Evolutionary conservation across 2,329 filamentous ascomycete species (phyloP).

Genomic region (Pyrenochaeta sp.): DNA sequence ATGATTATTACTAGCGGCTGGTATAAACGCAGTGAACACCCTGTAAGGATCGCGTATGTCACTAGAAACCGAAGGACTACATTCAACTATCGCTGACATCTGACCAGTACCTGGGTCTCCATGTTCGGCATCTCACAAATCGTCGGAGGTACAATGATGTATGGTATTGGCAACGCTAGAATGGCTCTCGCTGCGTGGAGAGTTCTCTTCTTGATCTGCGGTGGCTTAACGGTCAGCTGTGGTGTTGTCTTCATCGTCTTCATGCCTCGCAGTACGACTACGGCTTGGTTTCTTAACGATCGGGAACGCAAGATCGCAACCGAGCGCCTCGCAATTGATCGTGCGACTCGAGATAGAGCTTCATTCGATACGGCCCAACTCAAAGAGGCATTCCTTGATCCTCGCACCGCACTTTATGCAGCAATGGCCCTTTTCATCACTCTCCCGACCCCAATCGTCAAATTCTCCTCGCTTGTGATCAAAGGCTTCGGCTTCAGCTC

Average conservation of each 20-base stretch:
- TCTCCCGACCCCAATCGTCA: constrained; percentile 55
- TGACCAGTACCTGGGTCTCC: constrained; percentile 51
- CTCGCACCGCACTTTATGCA: constrained; percentile 56
- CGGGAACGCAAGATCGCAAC: constrained; percentile 54
- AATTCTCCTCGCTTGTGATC: constrained; percentile 61
- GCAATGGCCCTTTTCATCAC: constrained; percentile 58
- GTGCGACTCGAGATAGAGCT: constrained; percentile 53
- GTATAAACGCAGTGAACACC: constrained; percentile 38
- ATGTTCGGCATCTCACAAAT: constrained; percentile 59
- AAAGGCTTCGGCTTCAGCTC: constrained; percentile 37
- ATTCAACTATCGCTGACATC: background rate
- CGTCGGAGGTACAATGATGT: constrained; percentile 58
- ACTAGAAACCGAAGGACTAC: background rate
- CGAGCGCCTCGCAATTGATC: constrained; percentile 46
- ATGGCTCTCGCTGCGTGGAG: constrained; percentile 56
- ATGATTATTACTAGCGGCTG: constrained; percentile 54
- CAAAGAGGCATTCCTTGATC: constrained; percentile 53
- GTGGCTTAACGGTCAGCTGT: constrained; percentile 53
- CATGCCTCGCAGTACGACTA: constrained; percentile 57
- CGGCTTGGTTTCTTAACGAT: constrained; percentile 59
- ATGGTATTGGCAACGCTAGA: constrained; percentile 55
- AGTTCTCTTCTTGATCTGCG: constrained; percentile 59
- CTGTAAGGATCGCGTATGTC: constrained; percentile 27
- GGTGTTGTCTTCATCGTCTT: constrained; percentile 56
- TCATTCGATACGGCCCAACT: constrained; percentile 55